phyloP scores from a whole-genome alignment of 2,329 filamentous ascomycete species.

The Aspergillus latus region DNA sequence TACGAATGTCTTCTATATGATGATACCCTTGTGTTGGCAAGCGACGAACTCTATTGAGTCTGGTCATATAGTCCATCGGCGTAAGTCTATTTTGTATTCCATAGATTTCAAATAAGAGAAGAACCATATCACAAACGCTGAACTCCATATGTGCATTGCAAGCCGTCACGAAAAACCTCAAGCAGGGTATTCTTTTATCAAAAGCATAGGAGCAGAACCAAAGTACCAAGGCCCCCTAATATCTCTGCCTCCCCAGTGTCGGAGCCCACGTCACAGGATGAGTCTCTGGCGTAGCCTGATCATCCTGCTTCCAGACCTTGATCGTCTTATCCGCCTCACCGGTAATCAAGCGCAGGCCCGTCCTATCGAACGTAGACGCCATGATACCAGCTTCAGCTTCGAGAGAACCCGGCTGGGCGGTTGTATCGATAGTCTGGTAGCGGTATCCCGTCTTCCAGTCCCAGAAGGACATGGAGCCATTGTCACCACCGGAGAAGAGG shows the following conservation, averaged over 20 bases:
- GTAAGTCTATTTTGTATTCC: background rate
- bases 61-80: constrained; percentile 2
- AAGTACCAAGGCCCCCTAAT: constrained; percentile 42
- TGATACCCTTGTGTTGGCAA: constrained; percentile 12
- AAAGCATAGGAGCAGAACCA: background rate
- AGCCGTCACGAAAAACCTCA: constrained; percentile 1
- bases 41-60: background rate
- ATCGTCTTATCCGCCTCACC: constrained; percentile 98
- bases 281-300: constrained; percentile 82
- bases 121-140: constrained; percentile 23
- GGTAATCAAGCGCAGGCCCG: constrained; percentile 83
- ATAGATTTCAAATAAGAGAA: constrained; percentile 2
- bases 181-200: constrained; percentile 10
- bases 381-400: constrained; percentile 95
- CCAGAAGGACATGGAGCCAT: constrained; percentile 96
- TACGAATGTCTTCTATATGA: constrained; percentile 6
- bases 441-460: constrained; percentile 97
- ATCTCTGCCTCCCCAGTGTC: constrained; percentile 73
- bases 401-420: constrained; percentile 88
- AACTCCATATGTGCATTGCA: constrained; percentile 33
- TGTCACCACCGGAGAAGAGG: constrained; percentile 90
- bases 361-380: constrained; percentile 87
- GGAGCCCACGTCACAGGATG: constrained; percentile 94
- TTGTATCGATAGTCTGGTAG: constrained; percentile 86
- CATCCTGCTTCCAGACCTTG: constrained; percentile 96